Base-by-base conservation (phyloP, 768 basidiomycete species). In the Boletales sp. region DNA sequence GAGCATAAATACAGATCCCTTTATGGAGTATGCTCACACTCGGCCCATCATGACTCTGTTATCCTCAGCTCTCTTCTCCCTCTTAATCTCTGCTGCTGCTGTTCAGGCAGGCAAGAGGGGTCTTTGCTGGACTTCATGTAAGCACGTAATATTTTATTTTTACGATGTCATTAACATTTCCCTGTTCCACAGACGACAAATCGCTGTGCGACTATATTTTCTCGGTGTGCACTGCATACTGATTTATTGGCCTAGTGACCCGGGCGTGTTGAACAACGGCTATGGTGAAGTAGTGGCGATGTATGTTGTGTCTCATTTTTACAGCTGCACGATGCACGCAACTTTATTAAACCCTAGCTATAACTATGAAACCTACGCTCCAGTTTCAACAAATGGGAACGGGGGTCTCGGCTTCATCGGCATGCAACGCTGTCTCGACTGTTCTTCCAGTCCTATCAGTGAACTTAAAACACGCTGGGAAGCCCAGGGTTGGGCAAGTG, bases 341-440 rank as follows among this genome's bases (percentile, higher is more conserved):
- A 5, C 8, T 40, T 19, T 4, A 17, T 2, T 39, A 18, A 4
- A 19, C 10, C 2, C 35, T 27, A 72, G 70, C 40, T 72, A 73
- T 46, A 72, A 72, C 51, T 72, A 63, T 34, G 71, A 73, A 47
- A 73, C 72, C 11, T 67, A 62, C 34, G 32, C 53, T 9, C 71
- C 71, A 4, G 56, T 63, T 4, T 71, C 71, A 29, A 64, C 61
- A 10, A 70, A 70, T 38, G 72, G 71, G 1, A 57, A 55, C 4
- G 71, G 71, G 2, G 71, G 72, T 8, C 67, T 72, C 13, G 61
- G 59, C 7, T 72, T 73, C 54, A 68, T 72, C 6, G 71, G 71
- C 13, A 73, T 64, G 71, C 72, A 72, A 44, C 69, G 66, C 7
- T 72, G 69, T 46, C 43, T 60, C 5, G 69, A 73, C 41, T 72